phyloP scores from a whole-genome alignment of 2,329 filamentous ascomycete genomes.

The Xylaria sp. region DNA sequence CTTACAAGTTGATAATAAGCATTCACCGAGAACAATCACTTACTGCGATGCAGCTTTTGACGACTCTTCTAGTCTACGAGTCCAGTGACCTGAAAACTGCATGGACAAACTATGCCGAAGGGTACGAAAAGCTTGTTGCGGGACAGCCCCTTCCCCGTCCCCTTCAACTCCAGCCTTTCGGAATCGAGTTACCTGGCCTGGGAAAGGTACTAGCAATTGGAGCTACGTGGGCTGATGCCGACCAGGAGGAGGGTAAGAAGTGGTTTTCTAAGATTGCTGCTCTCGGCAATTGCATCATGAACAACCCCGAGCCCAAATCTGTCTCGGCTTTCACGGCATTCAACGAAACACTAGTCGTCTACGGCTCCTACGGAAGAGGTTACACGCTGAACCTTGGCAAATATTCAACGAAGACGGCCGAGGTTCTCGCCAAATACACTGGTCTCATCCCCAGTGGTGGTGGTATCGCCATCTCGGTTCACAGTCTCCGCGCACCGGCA shows the following conservation, averaged over 20 bases:
- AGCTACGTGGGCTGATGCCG: slow-evolving; percentile 51
- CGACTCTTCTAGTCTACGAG: slow-evolving; percentile 47
- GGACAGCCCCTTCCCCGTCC: slow-evolving; percentile 16
- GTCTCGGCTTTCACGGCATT: slow-evolving; percentile 31
- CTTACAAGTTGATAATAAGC: neutral
- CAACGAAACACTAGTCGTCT: slow-evolving; percentile 43
- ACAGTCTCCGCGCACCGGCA: slow-evolving; percentile 47
- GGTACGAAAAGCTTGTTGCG: slow-evolving; percentile 33
- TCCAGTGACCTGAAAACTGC: slow-evolving; percentile 46
- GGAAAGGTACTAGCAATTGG: slow-evolving; percentile 46
- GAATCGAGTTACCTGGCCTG: slow-evolving; percentile 48
- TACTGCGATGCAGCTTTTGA: slow-evolving; percentile 9
- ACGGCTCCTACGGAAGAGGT: slow-evolving; percentile 37
- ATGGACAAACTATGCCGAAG: slow-evolving; percentile 29
- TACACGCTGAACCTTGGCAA: slow-evolving; percentile 43
- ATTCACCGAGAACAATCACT: neutral
- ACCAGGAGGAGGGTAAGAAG: slow-evolving; percentile 43
- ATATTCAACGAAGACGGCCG: slow-evolving; percentile 45
- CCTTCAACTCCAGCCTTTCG: slow-evolving; percentile 45
- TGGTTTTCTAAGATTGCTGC: slow-evolving; percentile 37
- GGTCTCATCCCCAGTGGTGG: slow-evolving; percentile 42
- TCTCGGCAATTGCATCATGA: slow-evolving; percentile 35
- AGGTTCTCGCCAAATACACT: slow-evolving; percentile 45
- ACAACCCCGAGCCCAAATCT: slow-evolving; percentile 33
- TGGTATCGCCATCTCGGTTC: slow-evolving; percentile 47